Evolutionary conservation across 768 basidiomycete genomes (phyloP).

Genomic region (Psilocybe cubensis): DNA sequence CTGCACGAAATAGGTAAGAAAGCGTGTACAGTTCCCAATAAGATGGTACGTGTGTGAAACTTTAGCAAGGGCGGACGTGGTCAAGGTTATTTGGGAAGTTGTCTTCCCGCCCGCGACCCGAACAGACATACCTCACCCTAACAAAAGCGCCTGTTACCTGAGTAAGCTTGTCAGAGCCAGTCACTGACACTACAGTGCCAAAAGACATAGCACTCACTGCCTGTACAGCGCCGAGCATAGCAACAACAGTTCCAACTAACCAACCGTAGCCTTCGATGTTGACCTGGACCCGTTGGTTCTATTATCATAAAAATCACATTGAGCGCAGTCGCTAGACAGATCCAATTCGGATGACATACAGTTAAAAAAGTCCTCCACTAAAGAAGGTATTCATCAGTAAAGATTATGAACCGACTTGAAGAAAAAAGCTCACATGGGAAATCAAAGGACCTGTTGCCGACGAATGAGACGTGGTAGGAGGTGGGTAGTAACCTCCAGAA

Average conservation of each 20-base stretch:
- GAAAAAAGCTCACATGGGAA: background rate
- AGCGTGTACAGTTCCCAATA: background rate
- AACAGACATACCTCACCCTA: background rate
- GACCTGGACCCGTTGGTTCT: conserved; percentile 20
- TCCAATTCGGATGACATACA: background rate
- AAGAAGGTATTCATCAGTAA: background rate
- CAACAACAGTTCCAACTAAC: conserved; percentile 20
- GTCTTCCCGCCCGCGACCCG: background rate
- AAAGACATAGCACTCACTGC: background rate
- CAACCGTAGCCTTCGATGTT: conserved; percentile 20
- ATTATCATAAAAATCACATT: background rate
- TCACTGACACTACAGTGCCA: background rate
- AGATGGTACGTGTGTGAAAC: background rate
- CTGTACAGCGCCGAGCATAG: background rate
- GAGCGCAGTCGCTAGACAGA: background rate
- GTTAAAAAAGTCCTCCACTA: background rate
- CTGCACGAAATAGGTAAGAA: background rate
- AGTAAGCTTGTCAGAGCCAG: background rate
- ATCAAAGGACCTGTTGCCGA: background rate
- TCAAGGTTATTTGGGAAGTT: background rate
- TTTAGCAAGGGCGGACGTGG: background rate
- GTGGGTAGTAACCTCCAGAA: background rate
- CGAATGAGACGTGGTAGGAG: background rate
- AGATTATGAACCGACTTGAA: background rate
- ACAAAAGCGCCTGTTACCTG: background rate